phyloP scores from a whole-genome alignment of 176 grass and related monocot genomes.

The Eragrostis curvula region DNA sequence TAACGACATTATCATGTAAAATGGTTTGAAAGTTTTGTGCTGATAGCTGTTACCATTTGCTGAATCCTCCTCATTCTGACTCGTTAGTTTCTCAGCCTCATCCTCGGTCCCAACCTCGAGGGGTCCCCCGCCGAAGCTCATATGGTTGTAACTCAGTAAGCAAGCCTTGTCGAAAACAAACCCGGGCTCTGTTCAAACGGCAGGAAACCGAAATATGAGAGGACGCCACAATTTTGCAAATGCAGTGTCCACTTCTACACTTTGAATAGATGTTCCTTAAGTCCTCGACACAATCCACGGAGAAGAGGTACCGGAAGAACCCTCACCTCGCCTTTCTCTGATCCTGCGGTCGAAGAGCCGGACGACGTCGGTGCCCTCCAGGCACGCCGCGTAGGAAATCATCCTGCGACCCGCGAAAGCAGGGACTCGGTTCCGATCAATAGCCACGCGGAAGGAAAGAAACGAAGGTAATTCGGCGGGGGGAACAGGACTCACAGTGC shows the following conservation, averaged over 20 bases:
- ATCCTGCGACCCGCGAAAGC: slow-evolving; percentile 49
- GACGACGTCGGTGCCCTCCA: slow-evolving; percentile 85
- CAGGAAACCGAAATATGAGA: slow-evolving; percentile 18
- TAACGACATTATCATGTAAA: background rate
- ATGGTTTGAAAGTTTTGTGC: background rate
- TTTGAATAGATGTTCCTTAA: background rate
- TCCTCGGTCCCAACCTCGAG: slow-evolving; percentile 81
- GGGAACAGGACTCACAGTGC: slow-evolving; percentile 65
- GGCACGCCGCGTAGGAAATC: slow-evolving; percentile 91
- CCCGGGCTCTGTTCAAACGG: slow-evolving; percentile 60
- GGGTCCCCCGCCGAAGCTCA: slow-evolving; percentile 77
- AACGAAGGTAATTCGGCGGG: background rate
- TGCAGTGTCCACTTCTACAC: background rate
- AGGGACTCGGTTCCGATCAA: background rate
- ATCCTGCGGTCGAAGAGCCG: slow-evolving; percentile 90
- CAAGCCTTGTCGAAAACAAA: slow-evolving; percentile 74
- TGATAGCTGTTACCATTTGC: slow-evolving; percentile 61
- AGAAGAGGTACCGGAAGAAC: background rate
- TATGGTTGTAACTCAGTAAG: slow-evolving; percentile 78
- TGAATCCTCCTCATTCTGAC: slow-evolving; percentile 78
- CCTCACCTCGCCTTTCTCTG: slow-evolving; percentile 74
- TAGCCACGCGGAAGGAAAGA: background rate
- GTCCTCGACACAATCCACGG: background rate
- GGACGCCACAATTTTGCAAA: background rate
- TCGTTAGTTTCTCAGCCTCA: slow-evolving; percentile 81